Evolutionary conservation across 768 basidiomycete species (phyloP), one percentile per base, ranked within the genome.

Genomic region (Melanogaster broomeanus): DNA sequence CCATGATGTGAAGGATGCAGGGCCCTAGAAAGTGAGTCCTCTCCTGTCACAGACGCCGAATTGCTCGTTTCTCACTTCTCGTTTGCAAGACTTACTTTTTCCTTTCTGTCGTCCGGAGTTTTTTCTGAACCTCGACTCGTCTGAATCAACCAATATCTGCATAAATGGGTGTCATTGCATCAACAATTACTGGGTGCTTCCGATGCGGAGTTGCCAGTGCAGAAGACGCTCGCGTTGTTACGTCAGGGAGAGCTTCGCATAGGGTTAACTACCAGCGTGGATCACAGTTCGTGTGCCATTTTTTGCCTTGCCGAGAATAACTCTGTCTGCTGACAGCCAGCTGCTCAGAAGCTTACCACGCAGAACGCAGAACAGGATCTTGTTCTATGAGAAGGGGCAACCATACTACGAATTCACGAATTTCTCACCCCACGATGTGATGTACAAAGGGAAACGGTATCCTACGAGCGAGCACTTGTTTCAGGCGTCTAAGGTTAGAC

Each of bases 401-500:
- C 85, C 84, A 2, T 74, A 85, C 54, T 87, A 87, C 58, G 85
- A 82, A 16, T 87, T 88, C 58, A 87, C 86, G 7, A 88, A 88
- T 59, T 88, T 87, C 60, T 88, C 88, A 1, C 65, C 80, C 0
- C 84, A 88, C 65, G 74, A 81, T n/a, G 83, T 90, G 8, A 61
- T 76, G 16, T 85, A 87, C 58, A 74, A 81, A 21, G 81, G 81
- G 18, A 83, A 82, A 61, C 71, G 70, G 37, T 90, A 88, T 57
- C 85, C 85, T 0, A 90, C 87, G 7, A 85, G 85, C 63, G 88
- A 88, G 59, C 88, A 89, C 65, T 77, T 89, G 18, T 88, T 87
- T 58, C 87, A 88, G 60, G 85, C 87, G 0, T 84, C 87, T 73
- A 88, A 87, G 67, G 85, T 81, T n/a, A 64, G 39, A 24, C 16